These are phyloP conservation scores for Aspergillus diversus DNA, from an alignment of 495 filamentous ascomycete genomes.

Conservation along the genomic window DNA sequence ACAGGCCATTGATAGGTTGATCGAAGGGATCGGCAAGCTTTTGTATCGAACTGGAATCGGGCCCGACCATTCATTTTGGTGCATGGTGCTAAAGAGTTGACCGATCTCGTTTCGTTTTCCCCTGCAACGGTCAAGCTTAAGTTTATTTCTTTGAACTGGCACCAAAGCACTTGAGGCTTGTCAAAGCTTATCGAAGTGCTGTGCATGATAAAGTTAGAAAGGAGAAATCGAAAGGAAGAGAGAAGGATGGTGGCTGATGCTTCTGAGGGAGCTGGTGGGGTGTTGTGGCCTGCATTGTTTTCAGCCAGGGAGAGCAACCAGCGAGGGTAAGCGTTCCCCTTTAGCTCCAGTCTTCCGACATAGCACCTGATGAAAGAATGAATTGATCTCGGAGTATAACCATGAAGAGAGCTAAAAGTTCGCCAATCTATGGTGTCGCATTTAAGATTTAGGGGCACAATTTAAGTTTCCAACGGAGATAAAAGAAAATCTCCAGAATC, in stretches of 20 bases:
- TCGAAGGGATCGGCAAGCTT: background rate
- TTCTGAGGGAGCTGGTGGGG: no score
- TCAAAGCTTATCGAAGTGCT: background rate
- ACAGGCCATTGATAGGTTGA: constrained; percentile 1
- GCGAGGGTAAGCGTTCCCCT: no score
- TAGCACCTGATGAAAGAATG: no score
- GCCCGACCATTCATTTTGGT: background rate
- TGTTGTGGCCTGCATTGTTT: no score
- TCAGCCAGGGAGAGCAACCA: no score
- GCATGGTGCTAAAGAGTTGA: background rate
- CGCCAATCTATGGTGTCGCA: no score
- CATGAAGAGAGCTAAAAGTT: no score
- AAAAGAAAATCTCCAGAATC: no score
- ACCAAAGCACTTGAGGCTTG: background rate
- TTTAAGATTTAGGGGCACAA: background rate
- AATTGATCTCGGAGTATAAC: no score
- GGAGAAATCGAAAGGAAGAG: background rate
- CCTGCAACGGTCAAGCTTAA: background rate
- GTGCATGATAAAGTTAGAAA: background rate
- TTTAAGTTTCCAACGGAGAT: no score
- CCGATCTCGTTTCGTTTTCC: background rate
- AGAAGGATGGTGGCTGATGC: background rate
- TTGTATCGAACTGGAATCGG: constrained; percentile 2
- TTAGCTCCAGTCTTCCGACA: no score
- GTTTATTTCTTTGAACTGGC: background rate